Percentiles rank a stretch among this genome's conserved stretches.
These are phyloP conservation scores for Glomus cerebriforme DNA, from an alignment of 192 early-diverging fungal genomes.

Conservation along the genomic window DNA sequence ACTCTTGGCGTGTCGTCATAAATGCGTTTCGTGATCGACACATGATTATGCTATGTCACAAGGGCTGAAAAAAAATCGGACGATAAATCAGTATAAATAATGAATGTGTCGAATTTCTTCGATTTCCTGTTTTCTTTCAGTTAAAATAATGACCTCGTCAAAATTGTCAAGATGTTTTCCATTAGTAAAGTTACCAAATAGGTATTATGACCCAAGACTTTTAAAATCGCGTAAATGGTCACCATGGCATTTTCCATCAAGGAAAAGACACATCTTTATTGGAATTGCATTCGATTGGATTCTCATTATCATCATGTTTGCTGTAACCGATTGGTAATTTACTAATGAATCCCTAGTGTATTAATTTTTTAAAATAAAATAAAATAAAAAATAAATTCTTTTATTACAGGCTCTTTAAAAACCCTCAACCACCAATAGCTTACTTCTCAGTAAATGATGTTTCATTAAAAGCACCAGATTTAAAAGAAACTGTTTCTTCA, in stretches of 20 bases:
- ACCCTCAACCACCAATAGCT: constrained; percentile 26
- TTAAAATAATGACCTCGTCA: not conserved
- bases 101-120: too few relatives aligned
- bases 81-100: too few relatives aligned
- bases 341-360: too few relatives aligned
- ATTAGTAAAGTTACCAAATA: constrained; percentile 10
- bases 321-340: constrained; percentile 22
- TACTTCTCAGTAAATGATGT: constrained; percentile 26
- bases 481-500: constrained; percentile 27
- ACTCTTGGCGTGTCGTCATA: too few relatives aligned
- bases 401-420: constrained; percentile 22
- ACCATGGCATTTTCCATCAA: constrained; percentile 14
- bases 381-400: not conserved
- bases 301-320: constrained; percentile 16
- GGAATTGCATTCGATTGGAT: constrained; percentile 27
- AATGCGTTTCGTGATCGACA: too few relatives aligned
- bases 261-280: not conserved
- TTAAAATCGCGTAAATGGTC: constrained; percentile 1
- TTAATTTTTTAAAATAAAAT: too few relatives aligned
- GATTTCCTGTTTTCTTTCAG: too few relatives aligned
- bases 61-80: too few relatives aligned
- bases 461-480: not conserved
- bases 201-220: not conserved
- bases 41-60: too few relatives aligned
- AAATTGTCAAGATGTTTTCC: not conserved